A percentile compares a stretch with the other conserved stretches of the same genome.
Conservation (phyloP, 208 protist genomes). For the Trypanosoma avium region DNA sequence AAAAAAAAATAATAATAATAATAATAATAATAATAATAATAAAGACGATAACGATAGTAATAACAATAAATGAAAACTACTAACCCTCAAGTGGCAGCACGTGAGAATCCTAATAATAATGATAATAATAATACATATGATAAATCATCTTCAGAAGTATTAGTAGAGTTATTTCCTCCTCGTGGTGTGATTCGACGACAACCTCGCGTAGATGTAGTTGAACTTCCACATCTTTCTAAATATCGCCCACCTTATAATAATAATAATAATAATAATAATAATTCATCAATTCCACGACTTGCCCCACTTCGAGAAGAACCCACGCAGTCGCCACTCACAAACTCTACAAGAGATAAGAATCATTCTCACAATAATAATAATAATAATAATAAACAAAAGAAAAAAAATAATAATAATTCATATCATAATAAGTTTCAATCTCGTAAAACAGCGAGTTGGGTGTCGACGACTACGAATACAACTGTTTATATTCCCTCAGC, state of each 20-base stretch:
- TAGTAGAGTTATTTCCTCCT: too few relatives aligned
- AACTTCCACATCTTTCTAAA: slow-evolving; percentile 2
- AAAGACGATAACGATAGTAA: background rate
- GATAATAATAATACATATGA: too few relatives aligned
- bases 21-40: too few relatives aligned
- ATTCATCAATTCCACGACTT: too few relatives aligned
- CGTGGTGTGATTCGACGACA: slow-evolving; percentile 15
- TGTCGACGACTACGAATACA: slow-evolving; percentile 55
- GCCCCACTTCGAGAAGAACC: slow-evolving; percentile 7
- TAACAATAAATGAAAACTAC: background rate
- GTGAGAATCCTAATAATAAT: too few relatives aligned
- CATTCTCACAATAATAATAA: slow-evolving; percentile 22
- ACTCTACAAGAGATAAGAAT: slow-evolving; percentile 17
- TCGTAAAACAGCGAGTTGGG: slow-evolving; percentile 44
- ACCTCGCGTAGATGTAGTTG: slow-evolving; percentile 15
- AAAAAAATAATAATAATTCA: too few relatives aligned
- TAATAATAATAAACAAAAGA: too few relatives aligned
- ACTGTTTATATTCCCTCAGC: slow-evolving; percentile 47
- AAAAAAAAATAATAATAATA: too few relatives aligned
- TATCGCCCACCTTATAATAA: background rate
- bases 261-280: too few relatives aligned
- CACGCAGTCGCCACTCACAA: slow-evolving; percentile 23
- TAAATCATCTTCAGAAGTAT: too few relatives aligned
- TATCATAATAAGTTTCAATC: slow-evolving; percentile 34
- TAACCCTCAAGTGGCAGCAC: background rate